Percentiles rank a stretch among this genome's conserved stretches.
These are phyloP conservation scores for Didymella sp. DNA, from an alignment of 2,329 filamentous ascomycete species.

Conservation along the genomic window DNA sequence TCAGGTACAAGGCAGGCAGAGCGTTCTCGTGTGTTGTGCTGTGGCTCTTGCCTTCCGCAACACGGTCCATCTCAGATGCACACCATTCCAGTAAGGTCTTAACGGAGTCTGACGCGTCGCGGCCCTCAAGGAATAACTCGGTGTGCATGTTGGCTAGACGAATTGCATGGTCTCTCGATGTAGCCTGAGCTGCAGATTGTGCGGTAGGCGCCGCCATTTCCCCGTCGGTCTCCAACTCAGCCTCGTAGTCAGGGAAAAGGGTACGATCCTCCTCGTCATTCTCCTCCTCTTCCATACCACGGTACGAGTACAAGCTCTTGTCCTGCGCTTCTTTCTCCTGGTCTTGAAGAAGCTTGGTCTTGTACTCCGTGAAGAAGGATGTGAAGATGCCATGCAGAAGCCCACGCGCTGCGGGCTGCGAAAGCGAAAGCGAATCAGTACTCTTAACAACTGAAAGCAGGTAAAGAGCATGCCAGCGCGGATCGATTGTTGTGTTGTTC, in stretches of 20 bases:
- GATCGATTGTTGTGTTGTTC: slow-evolving; percentile 35
- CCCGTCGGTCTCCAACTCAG: slow-evolving; percentile 51
- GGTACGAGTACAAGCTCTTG: slow-evolving; percentile 82
- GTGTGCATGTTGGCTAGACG: slow-evolving; percentile 45
- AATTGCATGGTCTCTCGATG: slow-evolving; percentile 45
- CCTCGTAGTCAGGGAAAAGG: slow-evolving; percentile 81
- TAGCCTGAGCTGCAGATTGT: slow-evolving; percentile 18
- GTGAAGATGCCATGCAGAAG: slow-evolving; percentile 72
- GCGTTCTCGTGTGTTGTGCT: slow-evolving; percentile 56
- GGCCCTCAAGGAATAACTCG: slow-evolving; percentile 38
- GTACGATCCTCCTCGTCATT: slow-evolving; percentile 79
- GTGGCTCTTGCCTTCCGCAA: slow-evolving; percentile 35
- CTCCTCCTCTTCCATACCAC: slow-evolving; percentile 79
- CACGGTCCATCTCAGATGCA: slow-evolving; percentile 35
- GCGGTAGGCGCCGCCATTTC: slow-evolving; percentile 24
- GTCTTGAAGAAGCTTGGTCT: slow-evolving; percentile 75
- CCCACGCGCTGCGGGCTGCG: slow-evolving; percentile 34
- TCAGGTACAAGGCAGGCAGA: slow-evolving; percentile 70
- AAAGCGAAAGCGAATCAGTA: slow-evolving; percentile 30
- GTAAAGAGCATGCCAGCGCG: slow-evolving; percentile 48
- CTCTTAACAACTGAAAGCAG: slow-evolving; percentile 34
- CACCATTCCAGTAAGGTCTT: slow-evolving; percentile 43
- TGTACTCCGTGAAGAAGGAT: slow-evolving; percentile 81
- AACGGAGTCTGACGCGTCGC: slow-evolving; percentile 32
- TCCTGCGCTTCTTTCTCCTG: slow-evolving; percentile 76